Evolutionary conservation across 2,329 filamentous ascomycete genomes (phyloP), one percentile per base, ranked within the genome.

Genomic region (Nemania bipapillata): DNA sequence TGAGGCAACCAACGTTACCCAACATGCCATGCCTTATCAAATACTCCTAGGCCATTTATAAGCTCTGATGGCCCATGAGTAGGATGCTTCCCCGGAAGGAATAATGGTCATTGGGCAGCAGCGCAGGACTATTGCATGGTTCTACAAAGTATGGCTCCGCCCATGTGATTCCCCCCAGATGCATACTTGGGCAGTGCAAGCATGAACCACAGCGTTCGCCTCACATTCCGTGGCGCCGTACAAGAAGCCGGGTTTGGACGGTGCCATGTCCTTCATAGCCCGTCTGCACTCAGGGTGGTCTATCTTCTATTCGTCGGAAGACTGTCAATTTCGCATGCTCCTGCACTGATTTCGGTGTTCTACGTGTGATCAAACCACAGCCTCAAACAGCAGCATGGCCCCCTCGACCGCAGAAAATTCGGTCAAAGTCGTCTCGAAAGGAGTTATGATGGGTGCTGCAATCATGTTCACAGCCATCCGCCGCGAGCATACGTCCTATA

Each of bases 381-480:
- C 30, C 52, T 59, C 54, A 12, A 37, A 49, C 20, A 42, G 11
- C 24, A 56, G 2, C 32, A 24, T 4, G 17, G 8, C 32, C 24
- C 22, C 12, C 42, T 53, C 40, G 50, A 52, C 28, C 12, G 67
- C 67, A 64, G 52, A 67, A 17, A 32, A 15, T 17, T 55, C 50
- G 35, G 53, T 58, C 40, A 70, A 45, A 28, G 53, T 73, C 37
- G 6, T 71, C n/a, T 71, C 72, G 50, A 65, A 63, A 45, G 72
- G 73, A 32, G 15, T 71, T 26, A 75, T 76, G 74, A 62, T 72
- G 52, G 74, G 72, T 20, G 37, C 73, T 24, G 73, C 73, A 17
- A 61, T 74, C 52, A 11, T 67, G 47, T 63, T 70, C 49, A 63
- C 66, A 22, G 71, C 53, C 12, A 49, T 72, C 24, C 63, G 56